A percentile compares a stretch with the other conserved stretches of the same genome.
phyloP scores from a whole-genome alignment of 306 rosid genomes.

The Cicer arietinum region DNA sequence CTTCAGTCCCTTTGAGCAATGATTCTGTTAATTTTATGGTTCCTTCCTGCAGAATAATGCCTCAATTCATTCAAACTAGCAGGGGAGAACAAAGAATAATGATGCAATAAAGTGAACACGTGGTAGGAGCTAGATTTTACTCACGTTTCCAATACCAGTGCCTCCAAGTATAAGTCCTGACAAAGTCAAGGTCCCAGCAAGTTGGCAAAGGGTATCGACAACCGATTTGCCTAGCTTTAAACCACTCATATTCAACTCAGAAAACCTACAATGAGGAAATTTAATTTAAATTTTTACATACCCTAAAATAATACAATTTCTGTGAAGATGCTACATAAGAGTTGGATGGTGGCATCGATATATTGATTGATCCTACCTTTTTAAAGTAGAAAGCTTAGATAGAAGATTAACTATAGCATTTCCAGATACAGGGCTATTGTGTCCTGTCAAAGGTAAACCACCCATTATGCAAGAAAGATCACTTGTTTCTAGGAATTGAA shows the following conservation, averaged over 20 bases:
- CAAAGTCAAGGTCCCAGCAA: conserved; percentile 63
- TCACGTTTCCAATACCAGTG: conserved; percentile 85
- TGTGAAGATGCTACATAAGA: conserved; percentile 6
- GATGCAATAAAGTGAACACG: conserved; percentile 23
- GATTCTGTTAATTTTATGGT: conserved; percentile 64
- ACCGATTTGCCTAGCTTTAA: conserved; percentile 80
- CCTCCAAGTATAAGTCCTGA: conserved; percentile 76
- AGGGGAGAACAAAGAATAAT: conserved; percentile 34
- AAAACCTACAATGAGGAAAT: conserved; percentile 58
- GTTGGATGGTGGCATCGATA: conserved; percentile 33
- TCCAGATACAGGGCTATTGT: conserved; percentile 77
- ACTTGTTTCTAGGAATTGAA: conserved; percentile 13
- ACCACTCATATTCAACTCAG: conserved; percentile 78
- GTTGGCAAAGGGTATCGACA: conserved; percentile 74
- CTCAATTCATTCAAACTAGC: conserved; percentile 39
- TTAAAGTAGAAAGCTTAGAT: conserved; percentile 70
- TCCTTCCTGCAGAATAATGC: conserved; percentile 65
- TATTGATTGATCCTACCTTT: conserved; percentile 59
- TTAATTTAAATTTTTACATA: conserved; percentile 25
- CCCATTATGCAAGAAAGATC: conserved; percentile 30
- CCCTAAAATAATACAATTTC: conserved; percentile 28
- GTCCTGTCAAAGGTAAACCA: conserved; percentile 61
- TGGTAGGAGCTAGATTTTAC: conserved; percentile 47
- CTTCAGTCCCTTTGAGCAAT: conserved; percentile 61
- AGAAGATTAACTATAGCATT: conserved; percentile 67